These are phyloP conservation scores for Thielaviopsis ethacetica DNA, from an alignment of 2,329 filamentous ascomycete genomes.

Conservation along the genomic window DNA sequence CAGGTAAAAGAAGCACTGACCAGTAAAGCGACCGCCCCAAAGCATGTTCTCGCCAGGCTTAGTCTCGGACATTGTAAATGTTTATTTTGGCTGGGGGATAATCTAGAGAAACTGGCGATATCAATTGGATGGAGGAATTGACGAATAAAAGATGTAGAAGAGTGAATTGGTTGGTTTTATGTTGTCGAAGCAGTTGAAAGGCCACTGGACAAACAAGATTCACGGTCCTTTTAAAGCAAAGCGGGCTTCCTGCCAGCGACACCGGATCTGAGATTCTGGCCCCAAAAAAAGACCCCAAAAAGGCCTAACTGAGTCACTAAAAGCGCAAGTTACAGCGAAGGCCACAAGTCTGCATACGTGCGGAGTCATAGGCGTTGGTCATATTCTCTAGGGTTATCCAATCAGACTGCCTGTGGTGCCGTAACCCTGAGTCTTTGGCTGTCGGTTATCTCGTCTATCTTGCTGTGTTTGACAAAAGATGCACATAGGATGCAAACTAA, in stretches of 20 bases:
- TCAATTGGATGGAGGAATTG: neutral
- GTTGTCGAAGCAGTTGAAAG: neutral
- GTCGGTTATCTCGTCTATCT: neutral
- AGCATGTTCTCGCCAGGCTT: conserved; percentile 21
- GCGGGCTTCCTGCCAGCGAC: neutral
- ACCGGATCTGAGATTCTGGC: neutral
- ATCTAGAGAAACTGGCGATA: neutral
- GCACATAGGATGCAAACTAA: too few species aligned
- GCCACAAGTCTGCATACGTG: neutral
- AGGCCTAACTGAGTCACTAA: neutral
- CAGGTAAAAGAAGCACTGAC: conserved; percentile 18
- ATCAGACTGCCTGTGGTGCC: neutral
- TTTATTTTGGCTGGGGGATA: neutral
- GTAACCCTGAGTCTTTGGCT: too few species aligned
- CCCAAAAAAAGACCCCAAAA: too few species aligned
- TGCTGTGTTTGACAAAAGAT: neutral
- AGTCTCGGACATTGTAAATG: conserved; percentile 17
- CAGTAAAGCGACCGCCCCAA: conserved; percentile 35
- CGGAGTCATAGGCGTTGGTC: neutral
- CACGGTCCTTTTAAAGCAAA: neutral
- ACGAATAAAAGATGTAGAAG: neutral
- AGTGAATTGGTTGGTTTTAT: neutral
- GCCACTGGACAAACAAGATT: neutral
- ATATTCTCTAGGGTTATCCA: neutral
- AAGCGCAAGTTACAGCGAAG: neutral